Percentiles rank a stretch among this genome's conserved stretches.
Evolutionary conservation across 2,329 filamentous ascomycete genomes (phyloP).

Genomic region (Ophiocordyceps australis): DNA sequence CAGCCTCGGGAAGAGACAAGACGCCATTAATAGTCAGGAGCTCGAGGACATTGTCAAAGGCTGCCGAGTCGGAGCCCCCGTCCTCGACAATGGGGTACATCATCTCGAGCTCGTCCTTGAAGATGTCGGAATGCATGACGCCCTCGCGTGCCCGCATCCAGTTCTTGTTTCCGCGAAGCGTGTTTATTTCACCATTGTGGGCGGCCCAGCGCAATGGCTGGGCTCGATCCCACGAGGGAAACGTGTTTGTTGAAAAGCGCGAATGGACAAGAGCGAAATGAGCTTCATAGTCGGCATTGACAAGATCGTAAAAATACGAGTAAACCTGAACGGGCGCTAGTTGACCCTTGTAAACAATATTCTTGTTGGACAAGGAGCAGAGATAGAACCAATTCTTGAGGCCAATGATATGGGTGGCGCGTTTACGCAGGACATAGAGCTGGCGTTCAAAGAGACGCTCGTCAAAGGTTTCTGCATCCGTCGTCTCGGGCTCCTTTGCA

Average conservation of each 20-base stretch:
- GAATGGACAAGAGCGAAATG: slow-evolving; percentile 96
- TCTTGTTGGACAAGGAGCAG: slow-evolving; percentile 91
- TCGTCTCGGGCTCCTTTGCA: slow-evolving; percentile 59
- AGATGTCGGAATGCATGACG: slow-evolving; percentile 81
- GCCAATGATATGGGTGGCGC: slow-evolving; percentile 83
- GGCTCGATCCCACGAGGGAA: slow-evolving; percentile 94
- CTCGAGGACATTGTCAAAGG: slow-evolving; percentile 93
- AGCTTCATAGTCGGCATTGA: slow-evolving; percentile 92
- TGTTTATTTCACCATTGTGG: slow-evolving; percentile 98
- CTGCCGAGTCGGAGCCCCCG: slow-evolving; percentile 88
- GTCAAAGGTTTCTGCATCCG: slow-evolving; percentile 67
- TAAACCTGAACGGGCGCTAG: slow-evolving; percentile 89
- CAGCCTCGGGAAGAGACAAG: slow-evolving; percentile 81
- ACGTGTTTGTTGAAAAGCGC: slow-evolving; percentile 95
- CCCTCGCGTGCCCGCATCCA: slow-evolving; percentile 98
- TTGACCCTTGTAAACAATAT: slow-evolving; percentile 98
- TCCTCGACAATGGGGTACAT: slow-evolving; percentile 94
- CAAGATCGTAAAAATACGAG: slow-evolving; percentile 92
- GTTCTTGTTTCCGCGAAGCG: slow-evolving; percentile 93
- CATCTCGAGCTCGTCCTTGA: slow-evolving; percentile 77
- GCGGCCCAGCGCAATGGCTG: slow-evolving; percentile 93
- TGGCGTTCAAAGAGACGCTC: slow-evolving; percentile 79
- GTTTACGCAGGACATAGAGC: slow-evolving; percentile 87
- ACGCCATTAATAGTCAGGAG: slow-evolving; percentile 90
- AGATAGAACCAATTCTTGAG: slow-evolving; percentile 98